These are phyloP conservation scores for Botrytis cinerea DNA, from an alignment of 2,329 filamentous ascomycete genomes.

Conservation along the genomic window DNA sequence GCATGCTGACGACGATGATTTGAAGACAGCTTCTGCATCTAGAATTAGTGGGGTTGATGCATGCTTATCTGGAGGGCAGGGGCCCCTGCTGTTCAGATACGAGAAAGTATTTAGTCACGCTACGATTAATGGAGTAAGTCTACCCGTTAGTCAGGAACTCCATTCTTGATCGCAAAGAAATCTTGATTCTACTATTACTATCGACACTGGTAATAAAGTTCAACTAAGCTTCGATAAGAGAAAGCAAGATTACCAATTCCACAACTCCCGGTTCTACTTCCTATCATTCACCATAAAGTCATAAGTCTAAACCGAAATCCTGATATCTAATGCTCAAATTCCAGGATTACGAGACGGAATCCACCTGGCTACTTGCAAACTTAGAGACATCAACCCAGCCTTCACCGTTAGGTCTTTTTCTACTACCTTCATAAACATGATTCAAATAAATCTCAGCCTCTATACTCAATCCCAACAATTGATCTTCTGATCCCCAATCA, in stretches of 20 bases:
- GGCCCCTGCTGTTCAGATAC: neutral
- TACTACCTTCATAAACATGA: constrained; percentile 49
- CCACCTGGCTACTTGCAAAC: constrained; percentile 40
- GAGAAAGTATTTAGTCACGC: neutral
- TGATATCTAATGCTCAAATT: constrained; percentile 41
- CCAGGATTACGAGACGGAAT: neutral
- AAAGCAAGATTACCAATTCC: neutral
- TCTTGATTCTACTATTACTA: neutral
- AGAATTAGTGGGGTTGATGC: neutral
- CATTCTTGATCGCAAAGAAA: neutral
- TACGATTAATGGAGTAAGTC: neutral
- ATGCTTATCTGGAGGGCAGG: constrained; percentile 4
- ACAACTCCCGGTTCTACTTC: neutral
- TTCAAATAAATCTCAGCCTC: constrained; percentile 59
- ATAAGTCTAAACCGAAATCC: neutral
- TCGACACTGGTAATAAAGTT: neutral
- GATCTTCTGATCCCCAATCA: constrained; percentile 68
- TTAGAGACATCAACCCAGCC: constrained; percentile 60
- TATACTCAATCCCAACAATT: constrained; percentile 58
- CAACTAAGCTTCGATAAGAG: neutral
- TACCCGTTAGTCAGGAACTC: neutral
- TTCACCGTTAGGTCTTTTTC: constrained; percentile 49
- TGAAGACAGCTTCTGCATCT: neutral
- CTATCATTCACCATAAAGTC: neutral
- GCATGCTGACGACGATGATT: neutral